A percentile compares a stretch with the other conserved stretches of the same genome.
These are phyloP conservation scores for Aspergillus japonicus DNA, from an alignment of 2,329 filamentous ascomycete genomes.

Conservation along the genomic window DNA sequence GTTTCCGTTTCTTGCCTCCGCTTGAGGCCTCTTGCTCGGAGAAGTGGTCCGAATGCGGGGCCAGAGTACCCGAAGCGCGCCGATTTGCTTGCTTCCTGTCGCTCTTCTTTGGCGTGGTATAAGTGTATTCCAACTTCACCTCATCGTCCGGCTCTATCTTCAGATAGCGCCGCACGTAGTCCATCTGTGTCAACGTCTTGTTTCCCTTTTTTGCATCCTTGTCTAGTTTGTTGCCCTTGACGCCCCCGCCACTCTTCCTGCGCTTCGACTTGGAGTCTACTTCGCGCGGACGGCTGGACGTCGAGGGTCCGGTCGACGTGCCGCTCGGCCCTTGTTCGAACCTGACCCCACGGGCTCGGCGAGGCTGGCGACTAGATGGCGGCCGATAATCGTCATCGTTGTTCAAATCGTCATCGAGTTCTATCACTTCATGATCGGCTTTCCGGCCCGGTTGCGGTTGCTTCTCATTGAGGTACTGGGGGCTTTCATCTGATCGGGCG, in stretches of 20 bases:
- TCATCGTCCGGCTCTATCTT: conserved; percentile 37
- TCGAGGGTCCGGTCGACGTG: conserved; percentile 19
- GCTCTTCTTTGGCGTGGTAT: conserved; percentile 22
- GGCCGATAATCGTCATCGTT: conserved; percentile 25
- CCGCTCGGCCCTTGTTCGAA: conserved; percentile 15
- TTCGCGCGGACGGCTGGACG: conserved; percentile 6
- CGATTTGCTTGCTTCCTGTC: neutral
- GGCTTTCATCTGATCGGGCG: conserved; percentile 21
- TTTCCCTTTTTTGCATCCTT: conserved; percentile 26
- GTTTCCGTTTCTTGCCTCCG: conserved; percentile 24
- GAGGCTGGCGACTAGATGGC: conserved; percentile 10
- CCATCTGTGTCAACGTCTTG: conserved; percentile 46
- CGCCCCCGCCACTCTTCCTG: conserved; percentile 21
- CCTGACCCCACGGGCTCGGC: conserved; percentile 10
- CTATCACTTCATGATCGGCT: conserved; percentile 22
- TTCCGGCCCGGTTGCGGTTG: neutral
- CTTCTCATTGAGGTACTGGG: conserved; percentile 31
- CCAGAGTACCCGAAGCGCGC: neutral
- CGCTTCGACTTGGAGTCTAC: conserved; percentile 19
- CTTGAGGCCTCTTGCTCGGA: conserved; percentile 6
- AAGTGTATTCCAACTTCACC: conserved; percentile 33
- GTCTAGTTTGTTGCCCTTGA: conserved; percentile 23
- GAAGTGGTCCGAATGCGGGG: neutral
- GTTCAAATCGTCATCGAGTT: conserved; percentile 26
- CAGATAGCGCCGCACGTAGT: conserved; percentile 39